Percentiles rank a stretch among this genome's conserved stretches.
Evolutionary conservation across 768 basidiomycete genomes (phyloP).

Genomic region (Amanita pallidorosea): DNA sequence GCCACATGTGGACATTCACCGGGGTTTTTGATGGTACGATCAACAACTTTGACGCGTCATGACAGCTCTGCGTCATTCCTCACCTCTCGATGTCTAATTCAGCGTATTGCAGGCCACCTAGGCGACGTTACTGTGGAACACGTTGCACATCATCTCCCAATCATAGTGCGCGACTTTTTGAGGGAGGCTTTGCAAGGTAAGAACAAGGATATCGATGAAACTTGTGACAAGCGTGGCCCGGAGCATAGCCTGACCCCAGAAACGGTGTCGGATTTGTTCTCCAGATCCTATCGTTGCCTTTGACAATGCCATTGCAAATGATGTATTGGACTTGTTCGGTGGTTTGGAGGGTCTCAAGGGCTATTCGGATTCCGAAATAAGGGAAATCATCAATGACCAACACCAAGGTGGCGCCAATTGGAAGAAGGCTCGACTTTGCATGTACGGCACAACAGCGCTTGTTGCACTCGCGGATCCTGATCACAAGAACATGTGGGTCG

Average conservation of each 20-base stretch:
- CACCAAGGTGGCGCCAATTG: conserved; percentile 46
- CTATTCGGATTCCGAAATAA: conserved; percentile 47
- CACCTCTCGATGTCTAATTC: not conserved
- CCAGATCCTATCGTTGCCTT: conserved; percentile 48
- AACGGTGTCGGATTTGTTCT: conserved; percentile 44
- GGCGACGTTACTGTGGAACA: conserved; percentile 64
- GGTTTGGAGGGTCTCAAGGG: conserved; percentile 38
- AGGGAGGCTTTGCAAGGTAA: conserved; percentile 22
- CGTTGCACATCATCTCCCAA: conserved; percentile 56
- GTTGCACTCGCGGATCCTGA: conserved; percentile 64
- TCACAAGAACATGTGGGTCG: conserved; percentile 63
- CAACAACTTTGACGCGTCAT: not conserved
- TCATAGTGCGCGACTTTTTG: conserved; percentile 52
- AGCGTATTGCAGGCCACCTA: conserved; percentile 39
- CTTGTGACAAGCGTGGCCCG: conserved; percentile 21
- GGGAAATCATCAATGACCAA: conserved; percentile 54
- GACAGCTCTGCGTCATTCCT: not conserved
- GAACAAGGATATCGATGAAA: not conserved
- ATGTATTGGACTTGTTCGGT: conserved; percentile 53
- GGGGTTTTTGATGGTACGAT: conserved; percentile 60
- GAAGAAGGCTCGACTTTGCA: conserved; percentile 56
- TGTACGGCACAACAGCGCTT: conserved; percentile 74
- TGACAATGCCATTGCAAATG: conserved; percentile 57
- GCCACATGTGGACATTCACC: conserved; percentile 50
- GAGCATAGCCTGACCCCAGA: conserved; percentile 24